Evolutionary conservation across 2,329 filamentous ascomycete species (phyloP), one percentile per base, ranked within the genome.

Genomic region (Paecilomyces fulvus): DNA sequence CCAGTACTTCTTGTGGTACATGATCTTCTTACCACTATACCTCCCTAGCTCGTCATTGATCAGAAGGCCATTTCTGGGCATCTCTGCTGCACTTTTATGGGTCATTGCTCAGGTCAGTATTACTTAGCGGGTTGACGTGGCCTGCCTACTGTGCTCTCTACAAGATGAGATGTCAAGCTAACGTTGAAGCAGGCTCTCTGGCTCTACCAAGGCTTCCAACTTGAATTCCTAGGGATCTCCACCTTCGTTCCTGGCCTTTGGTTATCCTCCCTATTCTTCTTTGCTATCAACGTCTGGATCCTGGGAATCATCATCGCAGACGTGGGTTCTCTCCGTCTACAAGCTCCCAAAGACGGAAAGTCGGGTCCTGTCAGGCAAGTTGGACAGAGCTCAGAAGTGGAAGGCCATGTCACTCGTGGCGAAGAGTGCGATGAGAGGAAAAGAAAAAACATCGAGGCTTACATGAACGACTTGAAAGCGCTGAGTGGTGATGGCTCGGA

Each of bases 1-100:
- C 6, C 28, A 96, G 90, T 99, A 99, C 72, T 99, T 99, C 72
- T 82, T 99, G 52, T 99, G 94, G 94, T 97, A 99, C 73, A 86
- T 96, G 73, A 84, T 96, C 61, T 89, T 99, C 64, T 78, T 97
- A 2, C 94, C 94, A 0, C 86, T 96, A 52, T 95, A 96, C 70
- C 85, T 99, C 0, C 91, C 92, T 0, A 76, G 76, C 37, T 96
- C 92, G 0, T 87, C 87, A 0, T 80, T 96, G 12, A 74, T 95
- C 0, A 73, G 70, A 3, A 78, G 75, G 2, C 83, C 83, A 0
- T 66, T 67, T 5, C 73, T 87, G 3, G 94, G 94, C 1, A 58
- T 88, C 1, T 64, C 77, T 0, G 89, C 89, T 0, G 76, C 89
- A 5, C 64, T 75, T 1, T 73, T 92, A 3, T 99, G 94, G 94